A percentile compares a stretch with the other conserved stretches of the same genome.
Conservation (phyloP, 371 early-diverging fungal species). For the Mortierella polycephala region DNA sequence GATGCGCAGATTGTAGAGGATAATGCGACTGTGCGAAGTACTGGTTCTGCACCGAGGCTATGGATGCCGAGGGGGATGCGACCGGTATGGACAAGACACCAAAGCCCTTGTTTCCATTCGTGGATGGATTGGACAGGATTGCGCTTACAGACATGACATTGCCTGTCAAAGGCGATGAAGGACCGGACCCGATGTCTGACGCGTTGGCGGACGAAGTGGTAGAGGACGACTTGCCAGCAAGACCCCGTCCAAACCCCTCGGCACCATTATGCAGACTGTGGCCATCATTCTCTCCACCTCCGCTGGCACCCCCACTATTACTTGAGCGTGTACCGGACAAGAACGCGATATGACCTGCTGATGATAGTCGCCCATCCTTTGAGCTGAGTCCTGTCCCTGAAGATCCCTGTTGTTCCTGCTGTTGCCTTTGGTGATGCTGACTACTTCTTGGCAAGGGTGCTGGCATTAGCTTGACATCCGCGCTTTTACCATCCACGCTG, state of each 20-base stretch:
- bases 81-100: slow-evolving; percentile 28
- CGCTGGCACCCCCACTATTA: slow-evolving; percentile 15
- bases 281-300: slow-evolving; percentile 1
- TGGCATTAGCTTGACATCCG: slow-evolving; percentile 43
- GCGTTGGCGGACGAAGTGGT: slow-evolving; percentile 38
- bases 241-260: slow-evolving; percentile 28
- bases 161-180: slow-evolving; percentile 32
- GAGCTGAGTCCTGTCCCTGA: slow-evolving; percentile 6
- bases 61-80: slow-evolving; percentile 39
- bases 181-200: slow-evolving; percentile 50
- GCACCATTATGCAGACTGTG: slow-evolving; percentile 6
- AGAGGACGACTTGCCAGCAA: slow-evolving; percentile 34
- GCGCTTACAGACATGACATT: slow-evolving; percentile 28
- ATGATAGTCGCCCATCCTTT: slow-evolving; percentile 1
- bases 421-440: slow-evolving; percentile 46
- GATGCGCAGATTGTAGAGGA: slow-evolving; percentile 7
- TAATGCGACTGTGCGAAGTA: slow-evolving; percentile 37
- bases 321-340: slow-evolving; percentile 11
- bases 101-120: slow-evolving; percentile 38
- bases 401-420: slow-evolving; percentile 23
- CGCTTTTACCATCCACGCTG: slow-evolving; percentile 3
- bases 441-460: slow-evolving; percentile 43
- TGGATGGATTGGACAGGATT: slow-evolving; percentile 38
- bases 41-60: slow-evolving; percentile 29
- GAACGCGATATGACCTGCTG: slow-evolving; percentile 28